Base-by-base conservation (phyloP, 2,329 filamentous ascomycete species). In the Cytospora paraplurivora region DNA sequence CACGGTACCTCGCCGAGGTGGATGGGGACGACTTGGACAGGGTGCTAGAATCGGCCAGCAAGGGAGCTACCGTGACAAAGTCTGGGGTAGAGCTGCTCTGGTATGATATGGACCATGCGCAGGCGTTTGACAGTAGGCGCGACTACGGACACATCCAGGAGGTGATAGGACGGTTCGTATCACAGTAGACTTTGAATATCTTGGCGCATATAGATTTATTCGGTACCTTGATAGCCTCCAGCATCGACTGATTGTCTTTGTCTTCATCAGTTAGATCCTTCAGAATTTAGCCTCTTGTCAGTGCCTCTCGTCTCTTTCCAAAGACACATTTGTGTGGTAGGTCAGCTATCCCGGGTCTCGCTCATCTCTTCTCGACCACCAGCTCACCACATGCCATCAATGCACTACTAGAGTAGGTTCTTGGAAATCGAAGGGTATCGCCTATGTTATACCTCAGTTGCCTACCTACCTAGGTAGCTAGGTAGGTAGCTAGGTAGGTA, bases 21-120 rank as follows among this genome's bases (percentile, higher is more conserved):
- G 34, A 73, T 71, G 56, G 35, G 17, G 50, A 58, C 13, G 53
- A 59, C 41, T 51, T 44, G 19, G 51, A 13, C 32, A 38, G 54
- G 62, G 56, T 67, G 62, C 62, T 66, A 37, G 62, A 52, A 55
- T 37, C 66, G 62, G 76, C 74, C 73, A 70, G 62, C 32, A 75
- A 76, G 4, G 67, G 65, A 32, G 59, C 54, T 62, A 55, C 64
- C 59, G 65, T 68, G 63, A 71, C 71, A 52, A 67, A 61, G 33
- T 68, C 76, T 7, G 81, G 80, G 0, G 69, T 89, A 7, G 81
- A 88, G 67, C 77, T 88, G 1, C 65, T 88, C 1, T 87, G 86
- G 82, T 89, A 84, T 71, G 78, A 82, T 1, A 77, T 87, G 54
- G 87, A 90, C 71, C 88, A 90, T 72, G 86, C 86, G 17, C 85